Evolutionary conservation across 2,329 filamentous ascomycete genomes (phyloP).

Genomic region (Tolypocladium inflatum): DNA sequence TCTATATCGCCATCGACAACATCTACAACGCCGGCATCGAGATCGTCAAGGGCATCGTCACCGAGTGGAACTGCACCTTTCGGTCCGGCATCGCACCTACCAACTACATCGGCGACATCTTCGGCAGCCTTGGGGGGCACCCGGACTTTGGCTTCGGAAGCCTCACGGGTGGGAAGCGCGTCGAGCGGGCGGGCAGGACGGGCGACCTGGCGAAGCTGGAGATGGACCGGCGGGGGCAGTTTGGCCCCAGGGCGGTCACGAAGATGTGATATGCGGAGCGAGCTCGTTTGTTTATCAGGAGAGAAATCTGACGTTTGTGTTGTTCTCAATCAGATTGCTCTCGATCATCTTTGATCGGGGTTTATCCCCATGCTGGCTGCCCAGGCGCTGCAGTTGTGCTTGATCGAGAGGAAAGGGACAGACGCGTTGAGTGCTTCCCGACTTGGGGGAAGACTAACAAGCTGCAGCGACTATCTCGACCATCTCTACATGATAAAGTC

Average conservation of each 20-base stretch:
- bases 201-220: constrained; percentile 14
- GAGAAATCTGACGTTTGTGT: too few relatives aligned
- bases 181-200: constrained; percentile 13
- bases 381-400: too few relatives aligned
- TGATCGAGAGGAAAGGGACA: too few relatives aligned
- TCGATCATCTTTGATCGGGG: too few relatives aligned
- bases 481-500: too few relatives aligned
- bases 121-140: constrained; percentile 55
- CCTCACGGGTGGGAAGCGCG: constrained; percentile 25
- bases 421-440: too few relatives aligned
- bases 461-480: too few relatives aligned
- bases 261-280: constrained; percentile 6
- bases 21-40: constrained; percentile 56
- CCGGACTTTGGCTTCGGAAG: constrained; percentile 56
- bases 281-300: too few relatives aligned
- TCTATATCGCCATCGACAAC: constrained; percentile 53
- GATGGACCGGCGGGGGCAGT: constrained; percentile 15
- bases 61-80: constrained; percentile 51
- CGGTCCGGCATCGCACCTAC: constrained; percentile 42
- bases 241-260: constrained; percentile 12
- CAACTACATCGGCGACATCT: constrained; percentile 65
- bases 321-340: too few relatives aligned
- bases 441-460: too few relatives aligned
- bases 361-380: too few relatives aligned
- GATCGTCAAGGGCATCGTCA: constrained; percentile 54